A percentile compares a stretch with the other conserved stretches of the same genome.
These are phyloP conservation scores for Blumeriella jaapii DNA, from an alignment of 2,329 filamentous ascomycete genomes.

Conservation along the genomic window DNA sequence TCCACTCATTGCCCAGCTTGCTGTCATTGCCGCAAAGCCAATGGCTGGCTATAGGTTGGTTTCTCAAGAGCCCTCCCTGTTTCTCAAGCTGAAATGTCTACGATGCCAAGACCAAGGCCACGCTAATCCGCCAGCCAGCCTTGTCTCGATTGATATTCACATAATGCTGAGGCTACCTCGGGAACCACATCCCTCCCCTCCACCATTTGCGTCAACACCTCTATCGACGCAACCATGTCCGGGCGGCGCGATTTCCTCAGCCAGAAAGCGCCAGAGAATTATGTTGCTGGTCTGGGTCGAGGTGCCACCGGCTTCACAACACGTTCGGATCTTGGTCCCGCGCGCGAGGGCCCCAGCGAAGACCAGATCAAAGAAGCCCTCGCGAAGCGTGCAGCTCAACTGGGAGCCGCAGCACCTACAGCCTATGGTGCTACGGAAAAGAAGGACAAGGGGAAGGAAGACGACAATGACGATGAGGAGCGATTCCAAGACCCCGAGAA, in stretches of 20 bases:
- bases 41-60: too few species aligned
- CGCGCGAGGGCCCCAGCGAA: slow-evolving; percentile 87
- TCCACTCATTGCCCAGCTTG: too few species aligned
- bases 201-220: background rate
- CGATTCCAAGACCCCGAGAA: slow-evolving; percentile 95
- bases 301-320: slow-evolving; percentile 98
- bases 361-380: slow-evolving; percentile 98
- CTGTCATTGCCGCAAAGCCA: too few species aligned
- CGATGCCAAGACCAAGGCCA: too few species aligned
- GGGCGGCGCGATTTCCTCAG: slow-evolving; percentile 73
- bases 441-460: slow-evolving; percentile 47
- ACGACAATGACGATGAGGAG: slow-evolving; percentile 58
- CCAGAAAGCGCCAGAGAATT: slow-evolving; percentile 76
- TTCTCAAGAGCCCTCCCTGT: background rate
- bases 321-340: slow-evolving; percentile 88
- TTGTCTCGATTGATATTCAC: background rate
- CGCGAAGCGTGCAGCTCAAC: slow-evolving; percentile 78
- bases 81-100: too few species aligned
- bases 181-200: background rate
- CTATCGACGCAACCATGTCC: slow-evolving; percentile 20
- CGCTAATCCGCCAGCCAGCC: too few species aligned
- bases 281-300: slow-evolving; percentile 92
- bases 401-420: slow-evolving; percentile 60
- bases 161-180: background rate
- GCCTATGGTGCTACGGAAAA: slow-evolving; percentile 51